Evolutionary conservation across 805 yeast species (phyloP), one percentile per base, ranked within the genome.

Genomic region (Lipomyces sp.): DNA sequence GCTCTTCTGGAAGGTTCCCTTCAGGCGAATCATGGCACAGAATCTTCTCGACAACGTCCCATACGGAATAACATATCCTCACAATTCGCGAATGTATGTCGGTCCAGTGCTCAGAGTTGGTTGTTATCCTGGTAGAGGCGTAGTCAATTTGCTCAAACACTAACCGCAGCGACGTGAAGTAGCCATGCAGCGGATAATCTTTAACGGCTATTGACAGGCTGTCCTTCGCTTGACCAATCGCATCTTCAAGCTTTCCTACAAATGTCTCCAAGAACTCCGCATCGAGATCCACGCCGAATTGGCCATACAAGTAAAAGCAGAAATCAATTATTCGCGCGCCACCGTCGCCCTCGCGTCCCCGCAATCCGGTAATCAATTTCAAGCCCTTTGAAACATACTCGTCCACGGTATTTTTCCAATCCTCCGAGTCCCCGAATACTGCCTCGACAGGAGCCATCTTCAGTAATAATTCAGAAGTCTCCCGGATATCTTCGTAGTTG

Each of bases 401-500:
- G 22, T 65, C 60, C 8, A 69, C 43, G 11, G 39, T 26, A n/a
- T 19, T 19, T n/a, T 10, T 16, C 7, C 11, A 11, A 2, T 45
- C 50, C 10, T 43, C 56, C 62, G 57, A 19, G 65, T 47, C 14
- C 58, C 57, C 5, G 65, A 63, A 7, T 1, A 69, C 59, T 1
- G 63, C 47, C 22, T 33, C 34, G 3, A 37, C 34, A 0, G 82
- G 78, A 2, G 77, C 72, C 70, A 73, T 71, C 7, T 71, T 64
- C 19, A 88, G 62, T 1, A 83, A 47, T 2, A 64, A 55, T 1
- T 75, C 74, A 1, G 87, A 70, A 8, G 63, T 49, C 3, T 73
- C 71, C 52, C 98, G 75, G 18, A 90, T 75, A 63, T 89, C 96
- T 49, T 85, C 88, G 66, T 81, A 89, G 54, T 84, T 83, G 63